phyloP scores from a whole-genome alignment of 495 filamentous ascomycete genomes.

The Talaromyces stipitatus region DNA sequence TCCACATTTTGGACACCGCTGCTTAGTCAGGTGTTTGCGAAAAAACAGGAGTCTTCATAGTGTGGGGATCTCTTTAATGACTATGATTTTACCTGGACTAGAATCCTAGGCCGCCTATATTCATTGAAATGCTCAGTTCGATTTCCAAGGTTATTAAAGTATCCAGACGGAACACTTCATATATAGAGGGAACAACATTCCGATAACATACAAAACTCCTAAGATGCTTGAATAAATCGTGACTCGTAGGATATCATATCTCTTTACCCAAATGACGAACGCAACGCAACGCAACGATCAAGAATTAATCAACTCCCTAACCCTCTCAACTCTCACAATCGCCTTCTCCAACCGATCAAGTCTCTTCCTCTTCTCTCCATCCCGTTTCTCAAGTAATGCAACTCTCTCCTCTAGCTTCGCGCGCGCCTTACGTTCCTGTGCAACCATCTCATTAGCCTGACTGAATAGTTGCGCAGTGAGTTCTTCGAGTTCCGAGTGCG shows the following conservation, averaged over 20 bases:
- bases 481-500: slow-evolving; percentile 81
- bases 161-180: no score
- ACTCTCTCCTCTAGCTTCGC: slow-evolving; percentile 73
- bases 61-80: no score
- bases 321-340: slow-evolving; percentile 65
- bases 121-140: no score
- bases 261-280: not conserved
- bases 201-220: not conserved
- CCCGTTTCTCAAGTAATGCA: slow-evolving; percentile 57
- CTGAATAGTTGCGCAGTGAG: slow-evolving; percentile 79
- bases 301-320: slow-evolving; percentile 60
- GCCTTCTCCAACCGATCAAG: slow-evolving; percentile 72
- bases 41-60: no score
- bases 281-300: not conserved
- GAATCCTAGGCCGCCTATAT: no score
- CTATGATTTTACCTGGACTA: no score
- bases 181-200: no score
- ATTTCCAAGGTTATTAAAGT: no score
- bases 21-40: no score
- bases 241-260: not conserved
- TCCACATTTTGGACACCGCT: no score
- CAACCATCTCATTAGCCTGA: slow-evolving; percentile 97
- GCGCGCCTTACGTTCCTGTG: slow-evolving; percentile 71
- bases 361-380: slow-evolving; percentile 60
- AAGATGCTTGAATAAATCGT: slow-evolving; percentile 8